phyloP scores from a whole-genome alignment of 441 rosid genomes.

The Biscutella laevigata region DNA sequence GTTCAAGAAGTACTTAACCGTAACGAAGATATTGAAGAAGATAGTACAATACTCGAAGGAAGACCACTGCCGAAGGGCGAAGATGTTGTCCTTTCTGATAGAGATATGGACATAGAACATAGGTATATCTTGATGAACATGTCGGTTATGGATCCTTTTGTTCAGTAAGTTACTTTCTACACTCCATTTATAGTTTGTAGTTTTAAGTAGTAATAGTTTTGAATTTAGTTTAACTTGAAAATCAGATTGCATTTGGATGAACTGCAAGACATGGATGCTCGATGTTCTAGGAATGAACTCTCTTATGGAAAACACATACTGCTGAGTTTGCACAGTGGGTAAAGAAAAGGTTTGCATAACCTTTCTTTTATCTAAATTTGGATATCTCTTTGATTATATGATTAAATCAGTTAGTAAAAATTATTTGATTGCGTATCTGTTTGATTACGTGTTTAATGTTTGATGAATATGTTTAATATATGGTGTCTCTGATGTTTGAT shows the following conservation, averaged over 20 bases:
- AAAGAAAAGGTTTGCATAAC: background rate
- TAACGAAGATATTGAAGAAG: background rate
- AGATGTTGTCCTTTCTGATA: background rate
- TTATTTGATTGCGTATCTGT: too few relatives aligned
- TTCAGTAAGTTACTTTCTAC: background rate
- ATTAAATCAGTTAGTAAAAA: too few relatives aligned
- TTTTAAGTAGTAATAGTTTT: too few relatives aligned
- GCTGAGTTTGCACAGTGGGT: background rate
- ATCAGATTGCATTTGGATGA: background rate
- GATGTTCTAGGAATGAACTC: background rate
- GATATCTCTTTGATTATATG: too few relatives aligned
- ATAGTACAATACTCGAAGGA: background rate
- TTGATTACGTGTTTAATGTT: too few relatives aligned
- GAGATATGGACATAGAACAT: background rate
- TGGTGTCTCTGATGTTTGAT: too few relatives aligned
- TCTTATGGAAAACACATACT: background rate
- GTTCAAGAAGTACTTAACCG: too few relatives aligned
- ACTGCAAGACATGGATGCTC: background rate
- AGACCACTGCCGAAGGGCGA: background rate
- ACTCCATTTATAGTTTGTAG: too few relatives aligned
- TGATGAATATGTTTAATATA: too few relatives aligned
- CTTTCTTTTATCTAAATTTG: too few relatives aligned
- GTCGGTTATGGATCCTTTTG: background rate
- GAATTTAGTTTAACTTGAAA: too few relatives aligned
- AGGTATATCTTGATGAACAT: background rate